Conservation (phyloP, 371 early-diverging fungal species). For the Chytridium lagenaria region DNA sequence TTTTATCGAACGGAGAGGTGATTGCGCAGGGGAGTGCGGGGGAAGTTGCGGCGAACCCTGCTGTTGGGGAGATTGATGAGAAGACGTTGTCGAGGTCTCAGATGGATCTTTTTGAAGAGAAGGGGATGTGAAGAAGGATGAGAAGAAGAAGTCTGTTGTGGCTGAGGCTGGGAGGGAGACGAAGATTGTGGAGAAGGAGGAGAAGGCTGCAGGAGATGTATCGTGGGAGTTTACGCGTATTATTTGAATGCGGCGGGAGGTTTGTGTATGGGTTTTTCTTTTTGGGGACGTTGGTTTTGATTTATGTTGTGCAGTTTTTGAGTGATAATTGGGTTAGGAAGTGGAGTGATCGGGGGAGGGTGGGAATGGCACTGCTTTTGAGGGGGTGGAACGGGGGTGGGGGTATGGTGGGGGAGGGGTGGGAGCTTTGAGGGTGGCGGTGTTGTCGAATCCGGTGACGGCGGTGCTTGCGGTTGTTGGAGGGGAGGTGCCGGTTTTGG, state of each 20-base stretch:
- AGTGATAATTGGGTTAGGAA: conserved; percentile 40
- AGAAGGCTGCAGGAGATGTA: conserved; percentile 40
- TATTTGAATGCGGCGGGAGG: conserved; percentile 51
- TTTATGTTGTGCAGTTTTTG: conserved; percentile 18
- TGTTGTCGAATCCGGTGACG: too few relatives aligned
- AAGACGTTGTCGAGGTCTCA: not conserved
- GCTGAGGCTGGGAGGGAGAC: not conserved
- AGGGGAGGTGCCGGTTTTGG: too few relatives aligned
- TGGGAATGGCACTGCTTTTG: not conserved
- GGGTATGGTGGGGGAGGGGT: too few relatives aligned
- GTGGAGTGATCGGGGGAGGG: conserved; percentile 31
- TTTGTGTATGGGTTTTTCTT: conserved; percentile 20
- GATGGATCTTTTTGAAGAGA: not conserved
- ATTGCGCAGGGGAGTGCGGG: conserved; percentile 16
- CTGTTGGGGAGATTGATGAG: not conserved
- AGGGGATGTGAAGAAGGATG: not conserved
- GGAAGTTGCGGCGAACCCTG: conserved; percentile 30
- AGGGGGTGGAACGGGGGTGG: too few relatives aligned
- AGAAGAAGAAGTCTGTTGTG: not conserved
- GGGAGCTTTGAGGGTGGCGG: too few relatives aligned
- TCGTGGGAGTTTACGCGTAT: conserved; percentile 37
- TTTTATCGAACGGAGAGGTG: conserved; percentile 36
- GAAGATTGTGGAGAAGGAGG: conserved; percentile 40
- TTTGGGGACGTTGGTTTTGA: conserved; percentile 15
- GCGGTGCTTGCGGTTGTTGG: too few relatives aligned